Base-by-base conservation (phyloP, 2,329 filamentous ascomycete species). In the Neonectria coccinea region DNA sequence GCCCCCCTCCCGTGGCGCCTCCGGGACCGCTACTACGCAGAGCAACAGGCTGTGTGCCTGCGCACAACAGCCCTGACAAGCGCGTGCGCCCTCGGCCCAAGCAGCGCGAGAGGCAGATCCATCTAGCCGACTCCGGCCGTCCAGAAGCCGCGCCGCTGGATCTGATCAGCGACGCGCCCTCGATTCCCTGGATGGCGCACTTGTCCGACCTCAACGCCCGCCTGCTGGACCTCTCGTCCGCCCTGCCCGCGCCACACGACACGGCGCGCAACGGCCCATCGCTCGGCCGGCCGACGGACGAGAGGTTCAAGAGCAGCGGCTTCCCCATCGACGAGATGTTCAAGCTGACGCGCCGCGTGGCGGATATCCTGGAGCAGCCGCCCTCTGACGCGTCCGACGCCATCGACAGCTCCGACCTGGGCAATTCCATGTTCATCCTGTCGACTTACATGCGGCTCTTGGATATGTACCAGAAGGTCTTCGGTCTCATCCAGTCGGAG, bases 261-360 rank as follows among this genome's bases (percentile, higher is more conserved):
- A 58, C 61, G 45, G 63, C 59, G 5, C 67, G 67, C 31, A 70
- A 69, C 29, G 73, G 68, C 5, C 67, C 66, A 0, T 59, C 66
- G 1, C 51, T 71, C 5, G 56, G 60, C 14, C 62, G 62, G 42
- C 75, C 72, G 12, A 63, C 57, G 31, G 70, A 71, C 31, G 72
- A 70, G 59, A 69, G 62, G 61, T 73, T 66, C 41, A 73, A 64
- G 44, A 63, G 58, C 25, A 63, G 65, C 61, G 76, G 71, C 25
- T 82, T 82, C 50, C 79, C 80, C 3, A 76, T 82, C 36, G 79
- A 81, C 50, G 76, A 77, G 39, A 77, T 82, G 71, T 82, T 82
- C 70, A 74, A 79, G 57, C 73, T 82, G 25, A 81, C 80, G 5
- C 76, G 76, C 8, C 61, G 70, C 6, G 77, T 82, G 8, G 74